A percentile compares a stretch with the other conserved stretches of the same genome.
Evolutionary conservation across 495 filamentous ascomycete species (phyloP).

Genomic region (Podospora pseudopauciseta): DNA sequence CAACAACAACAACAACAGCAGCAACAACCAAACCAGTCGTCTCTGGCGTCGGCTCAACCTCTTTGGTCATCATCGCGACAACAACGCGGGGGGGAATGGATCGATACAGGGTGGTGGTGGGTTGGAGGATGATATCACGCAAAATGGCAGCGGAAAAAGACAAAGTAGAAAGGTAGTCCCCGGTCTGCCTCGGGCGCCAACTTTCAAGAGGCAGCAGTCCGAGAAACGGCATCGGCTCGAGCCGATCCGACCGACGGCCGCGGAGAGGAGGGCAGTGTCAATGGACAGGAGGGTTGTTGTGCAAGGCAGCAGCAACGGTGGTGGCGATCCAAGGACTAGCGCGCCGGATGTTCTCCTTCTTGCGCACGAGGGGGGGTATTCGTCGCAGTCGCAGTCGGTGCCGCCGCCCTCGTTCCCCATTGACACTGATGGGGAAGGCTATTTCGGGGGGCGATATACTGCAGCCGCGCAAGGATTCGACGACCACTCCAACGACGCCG

Average conservation of each 20-base stretch:
- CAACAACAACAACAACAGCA: too few relatives aligned
- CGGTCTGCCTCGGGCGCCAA: slow-evolving; percentile 67
- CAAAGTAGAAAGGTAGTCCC: slow-evolving; percentile 72
- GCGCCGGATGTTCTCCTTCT: too few relatives aligned
- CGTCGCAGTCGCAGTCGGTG: too few relatives aligned
- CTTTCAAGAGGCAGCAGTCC: slow-evolving; percentile 76
- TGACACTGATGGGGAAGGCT: slow-evolving; percentile 17
- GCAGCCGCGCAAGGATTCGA: too few relatives aligned
- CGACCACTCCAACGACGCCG: slow-evolving; percentile 3
- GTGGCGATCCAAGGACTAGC: too few relatives aligned
- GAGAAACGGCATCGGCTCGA: slow-evolving; percentile 71
- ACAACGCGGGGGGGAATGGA: slow-evolving; percentile 9
- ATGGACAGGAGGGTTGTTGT: slow-evolving; percentile 57
- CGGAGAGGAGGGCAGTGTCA: slow-evolving; percentile 71
- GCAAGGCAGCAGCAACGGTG: too few relatives aligned
- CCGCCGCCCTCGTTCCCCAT: slow-evolving; percentile 22
- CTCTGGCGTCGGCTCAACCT: slow-evolving; percentile 27
- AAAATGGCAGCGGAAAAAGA: slow-evolving; percentile 39
- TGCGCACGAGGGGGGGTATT: too few relatives aligned
- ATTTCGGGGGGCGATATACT: too few relatives aligned
- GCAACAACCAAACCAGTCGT: not conserved
- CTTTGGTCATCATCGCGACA: slow-evolving; percentile 19
- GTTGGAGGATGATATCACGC: slow-evolving; percentile 19
- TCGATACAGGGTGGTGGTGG: slow-evolving; percentile 9
- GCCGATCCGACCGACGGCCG: slow-evolving; percentile 53